Conservation (phyloP, 1,284 basidiomycete genomes). For the Quambalaria eucalypti region DNA sequence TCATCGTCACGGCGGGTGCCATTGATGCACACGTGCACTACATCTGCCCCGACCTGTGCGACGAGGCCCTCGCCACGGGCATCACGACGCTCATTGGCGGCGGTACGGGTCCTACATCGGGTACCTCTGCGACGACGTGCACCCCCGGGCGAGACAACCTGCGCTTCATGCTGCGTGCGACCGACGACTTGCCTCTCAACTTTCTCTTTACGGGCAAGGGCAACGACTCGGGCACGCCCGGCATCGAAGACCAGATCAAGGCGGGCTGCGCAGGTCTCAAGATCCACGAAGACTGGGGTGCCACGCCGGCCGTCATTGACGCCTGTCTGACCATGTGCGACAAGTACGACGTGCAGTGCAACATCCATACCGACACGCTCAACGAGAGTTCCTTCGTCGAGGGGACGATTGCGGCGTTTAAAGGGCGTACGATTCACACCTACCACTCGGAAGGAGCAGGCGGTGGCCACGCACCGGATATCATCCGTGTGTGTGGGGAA, state of each 20-base stretch:
- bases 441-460: conserved; percentile 43
- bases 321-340: conserved; percentile 65
- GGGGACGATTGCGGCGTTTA: conserved; percentile 85
- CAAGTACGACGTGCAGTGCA: conserved; percentile 90
- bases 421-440: conserved; percentile 85
- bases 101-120: conserved; percentile 79
- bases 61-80: conserved; percentile 55
- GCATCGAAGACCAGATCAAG: conserved; percentile 69
- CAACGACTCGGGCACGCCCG: conserved; percentile 68
- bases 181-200: conserved; percentile 80
- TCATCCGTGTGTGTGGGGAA: conserved; percentile 85
- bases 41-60: conserved; percentile 81
- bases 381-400: conserved; percentile 69
- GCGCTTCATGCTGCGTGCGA: conserved; percentile 51
- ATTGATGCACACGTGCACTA: conserved; percentile 65
- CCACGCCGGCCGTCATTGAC: conserved; percentile 74
- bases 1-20: conserved; percentile 86
- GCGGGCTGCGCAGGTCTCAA: conserved; percentile 88
- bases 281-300: conserved; percentile 93
- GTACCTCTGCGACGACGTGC: conserved; percentile 88
- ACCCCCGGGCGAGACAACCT: conserved; percentile 56
- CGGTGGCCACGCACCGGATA: conserved; percentile 94
- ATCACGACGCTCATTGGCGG: conserved; percentile 49
- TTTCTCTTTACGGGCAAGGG: conserved; percentile 72
- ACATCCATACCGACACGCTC: conserved; percentile 89